Conservation (phyloP, 2,329 filamentous ascomycete species). For the Coniella lustricola region DNA sequence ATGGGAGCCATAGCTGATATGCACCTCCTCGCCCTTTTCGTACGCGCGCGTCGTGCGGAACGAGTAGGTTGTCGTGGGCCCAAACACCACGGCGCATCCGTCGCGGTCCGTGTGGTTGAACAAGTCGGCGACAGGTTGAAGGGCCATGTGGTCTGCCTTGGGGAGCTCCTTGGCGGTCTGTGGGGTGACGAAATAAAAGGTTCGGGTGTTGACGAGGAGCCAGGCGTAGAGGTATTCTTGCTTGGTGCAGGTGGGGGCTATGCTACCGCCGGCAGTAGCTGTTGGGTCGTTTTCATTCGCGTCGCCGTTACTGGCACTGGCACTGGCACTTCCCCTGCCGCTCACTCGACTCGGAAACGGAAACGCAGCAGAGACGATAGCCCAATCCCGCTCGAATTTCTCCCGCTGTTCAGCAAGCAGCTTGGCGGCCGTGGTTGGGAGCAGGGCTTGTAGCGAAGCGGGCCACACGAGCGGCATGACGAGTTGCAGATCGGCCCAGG, state of each 20-base stretch:
- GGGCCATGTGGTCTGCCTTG: conserved; percentile 54
- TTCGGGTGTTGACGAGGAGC: conserved; percentile 55
- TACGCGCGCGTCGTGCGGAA: conserved; percentile 47
- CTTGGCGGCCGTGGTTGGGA: conserved; percentile 36
- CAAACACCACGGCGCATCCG: conserved; percentile 44
- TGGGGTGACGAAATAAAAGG: conserved; percentile 50
- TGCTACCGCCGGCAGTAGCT: not conserved
- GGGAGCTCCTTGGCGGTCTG: conserved; percentile 35
- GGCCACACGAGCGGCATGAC: conserved; percentile 45
- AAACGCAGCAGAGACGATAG: conserved; percentile 25
- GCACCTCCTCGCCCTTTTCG: conserved; percentile 54
- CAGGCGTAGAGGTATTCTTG: conserved; percentile 47
- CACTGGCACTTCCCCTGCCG: not conserved
- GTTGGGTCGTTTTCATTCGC: too few relatives aligned
- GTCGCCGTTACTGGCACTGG: too few relatives aligned
- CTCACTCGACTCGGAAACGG: conserved; percentile 24
- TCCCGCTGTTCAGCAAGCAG: conserved; percentile 47
- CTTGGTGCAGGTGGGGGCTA: not conserved
- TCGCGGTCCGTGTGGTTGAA: conserved; percentile 52
- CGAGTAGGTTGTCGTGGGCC: conserved; percentile 40
- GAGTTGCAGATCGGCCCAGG: conserved; percentile 45
- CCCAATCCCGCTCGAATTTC: conserved; percentile 36
- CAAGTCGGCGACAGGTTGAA: conserved; percentile 67
- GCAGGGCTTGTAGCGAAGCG: conserved; percentile 34
- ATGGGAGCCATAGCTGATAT: conserved; percentile 63